These are phyloP conservation scores for Plasmodium gallinaceum DNA, from an alignment of 169 alveolate genomes.

Conservation along the genomic window DNA sequence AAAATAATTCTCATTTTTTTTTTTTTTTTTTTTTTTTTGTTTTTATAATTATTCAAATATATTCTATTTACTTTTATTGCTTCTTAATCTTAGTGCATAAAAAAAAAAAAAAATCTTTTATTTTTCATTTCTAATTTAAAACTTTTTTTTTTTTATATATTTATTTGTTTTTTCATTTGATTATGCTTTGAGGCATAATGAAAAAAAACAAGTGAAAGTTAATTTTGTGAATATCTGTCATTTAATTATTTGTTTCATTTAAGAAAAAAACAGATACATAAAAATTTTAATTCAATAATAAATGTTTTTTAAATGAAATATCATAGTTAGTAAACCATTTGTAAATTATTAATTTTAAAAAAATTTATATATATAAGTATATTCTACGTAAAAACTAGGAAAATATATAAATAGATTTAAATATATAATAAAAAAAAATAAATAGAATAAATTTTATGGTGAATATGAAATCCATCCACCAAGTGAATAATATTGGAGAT, in stretches of 20 bases:
- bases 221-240: slow-evolving; percentile 2
- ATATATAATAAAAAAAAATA: neutral
- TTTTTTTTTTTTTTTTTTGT: neutral
- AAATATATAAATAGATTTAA: slow-evolving; percentile 2
- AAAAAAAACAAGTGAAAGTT: slow-evolving; percentile 23
- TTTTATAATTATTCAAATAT: neutral
- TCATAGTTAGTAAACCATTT: slow-evolving; percentile 10
- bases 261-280: slow-evolving; percentile 4
- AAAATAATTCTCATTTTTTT: neutral
- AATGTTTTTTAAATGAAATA: slow-evolving; percentile 4
- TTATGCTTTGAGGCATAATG: slow-evolving; percentile 48
- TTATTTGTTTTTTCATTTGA: slow-evolving; percentile 30
- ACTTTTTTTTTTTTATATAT: slow-evolving; percentile 3
- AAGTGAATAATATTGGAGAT: slow-evolving; percentile 31
- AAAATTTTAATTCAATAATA: slow-evolving; percentile 1
- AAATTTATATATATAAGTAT: neutral
- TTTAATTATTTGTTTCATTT: slow-evolving; percentile 29
- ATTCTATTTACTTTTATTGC: slow-evolving; percentile 5
- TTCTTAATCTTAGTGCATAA: neutral
- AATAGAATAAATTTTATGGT: neutral
- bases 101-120: slow-evolving; percentile 1
- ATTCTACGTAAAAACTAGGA: neutral
- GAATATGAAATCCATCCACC: slow-evolving; percentile 48
- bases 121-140: slow-evolving; percentile 64
- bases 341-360: neutral